Base-by-base conservation (phyloP, 306 rosid genomes). In the Pterocarpus santalinus region DNA sequence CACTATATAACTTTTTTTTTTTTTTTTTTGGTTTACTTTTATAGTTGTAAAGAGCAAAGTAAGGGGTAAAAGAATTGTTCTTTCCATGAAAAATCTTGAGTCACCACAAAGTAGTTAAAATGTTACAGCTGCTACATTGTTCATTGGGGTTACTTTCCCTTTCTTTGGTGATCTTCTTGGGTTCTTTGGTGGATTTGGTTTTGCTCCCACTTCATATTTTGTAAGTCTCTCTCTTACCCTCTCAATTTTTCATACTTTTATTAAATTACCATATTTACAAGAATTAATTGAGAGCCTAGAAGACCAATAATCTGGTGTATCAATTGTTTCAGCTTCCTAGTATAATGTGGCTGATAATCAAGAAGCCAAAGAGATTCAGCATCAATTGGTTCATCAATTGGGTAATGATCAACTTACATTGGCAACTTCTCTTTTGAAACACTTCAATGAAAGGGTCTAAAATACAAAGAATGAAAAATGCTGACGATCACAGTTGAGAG, bases 101-200 rank as follows among this genome's bases (percentile, higher is more conserved):
- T 76, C 1, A 67, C 64, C 49, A 44, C 2, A 16, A 16, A n/a
- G 14, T 60, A 58, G 55, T 80, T 75, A 53, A 75, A 72, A 69
- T 77, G 43, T 49, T 82, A 64, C 94, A 95, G 99, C 95, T 44
- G 86, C 91, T 69, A 95, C 97, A 46, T 85, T 95, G 56, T 78
- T 93, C 22, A 35, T 89, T 56, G 97, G 97, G 17, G 88, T 94
- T 22, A 91, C 95, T 77, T 94, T 94, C 84, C 97, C 97, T 62
- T 94, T 94, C 92, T 94, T 94, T 36, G 98, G 98, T 15, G 98
- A 94, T 84, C 95, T 94, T 70, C 97, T 94, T 72, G 98, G 97
- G 53, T 92, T 94, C 93, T 94, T 94, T 43, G 98, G 97, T 39
- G 97, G 97, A 69, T 94, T 94, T 74, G 98, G 98, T 36, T 94